phyloP scores from a whole-genome alignment of 108 stramenopile genomes.

The Cyclotella sp. region DNA sequence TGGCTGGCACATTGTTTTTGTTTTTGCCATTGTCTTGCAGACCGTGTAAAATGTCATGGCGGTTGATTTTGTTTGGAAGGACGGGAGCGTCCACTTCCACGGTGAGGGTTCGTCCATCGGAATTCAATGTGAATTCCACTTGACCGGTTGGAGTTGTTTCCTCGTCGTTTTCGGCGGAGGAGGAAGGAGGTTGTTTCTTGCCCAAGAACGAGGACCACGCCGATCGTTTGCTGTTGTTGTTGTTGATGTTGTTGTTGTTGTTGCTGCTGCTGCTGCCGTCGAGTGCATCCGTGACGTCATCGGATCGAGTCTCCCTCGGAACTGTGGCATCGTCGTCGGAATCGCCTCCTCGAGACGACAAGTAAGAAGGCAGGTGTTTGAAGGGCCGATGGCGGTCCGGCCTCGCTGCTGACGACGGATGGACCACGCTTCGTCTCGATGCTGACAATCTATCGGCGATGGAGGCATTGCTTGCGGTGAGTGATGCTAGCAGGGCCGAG shows the following conservation, averaged over 20 bases:
- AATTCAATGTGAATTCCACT: constrained; percentile 4
- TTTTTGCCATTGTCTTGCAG: not conserved
- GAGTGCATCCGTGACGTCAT: not conserved
- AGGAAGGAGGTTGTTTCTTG: not conserved
- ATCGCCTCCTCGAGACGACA: not conserved
- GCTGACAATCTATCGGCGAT: not conserved
- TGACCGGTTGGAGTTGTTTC: not conserved
- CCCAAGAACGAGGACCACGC: not conserved
- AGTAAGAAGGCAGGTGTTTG: not conserved
- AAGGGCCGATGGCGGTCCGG: not conserved
- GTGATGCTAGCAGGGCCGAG: too few species aligned
- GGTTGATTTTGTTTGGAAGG: not conserved
- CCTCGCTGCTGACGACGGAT: not conserved
- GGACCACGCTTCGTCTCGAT: not conserved
- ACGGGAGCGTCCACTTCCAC: not conserved
- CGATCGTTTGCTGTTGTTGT: not conserved
- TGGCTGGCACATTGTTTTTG: too few species aligned
- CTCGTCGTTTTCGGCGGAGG: not conserved
- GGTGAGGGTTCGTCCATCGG: not conserved
- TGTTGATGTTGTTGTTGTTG: not conserved
- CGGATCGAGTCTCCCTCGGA: too few species aligned
- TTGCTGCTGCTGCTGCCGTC: not conserved
- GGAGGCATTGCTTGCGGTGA: too few species aligned
- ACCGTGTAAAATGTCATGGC: not conserved
- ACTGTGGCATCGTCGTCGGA: not conserved